Percentiles rank a stretch among this genome's conserved stretches.
Conservation (phyloP, 805 yeast species). For the Pichia cabralensis region DNA sequence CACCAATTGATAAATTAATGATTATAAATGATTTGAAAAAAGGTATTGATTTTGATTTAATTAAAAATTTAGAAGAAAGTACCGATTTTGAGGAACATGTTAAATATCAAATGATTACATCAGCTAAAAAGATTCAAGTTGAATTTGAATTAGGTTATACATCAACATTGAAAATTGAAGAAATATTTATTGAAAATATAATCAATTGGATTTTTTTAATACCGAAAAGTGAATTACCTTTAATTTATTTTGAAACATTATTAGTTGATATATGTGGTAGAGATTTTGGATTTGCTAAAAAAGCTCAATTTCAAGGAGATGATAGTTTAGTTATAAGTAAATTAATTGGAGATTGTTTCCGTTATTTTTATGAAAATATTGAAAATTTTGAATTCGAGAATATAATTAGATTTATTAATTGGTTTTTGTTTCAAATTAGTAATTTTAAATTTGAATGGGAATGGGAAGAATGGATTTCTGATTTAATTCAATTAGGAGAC, state of each 20-base stretch:
- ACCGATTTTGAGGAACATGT: slow-evolving; percentile 19
- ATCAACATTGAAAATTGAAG: slow-evolving; percentile 88
- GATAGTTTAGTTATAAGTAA: slow-evolving; percentile 65
- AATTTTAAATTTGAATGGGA: slow-evolving; percentile 96
- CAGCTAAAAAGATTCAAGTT: slow-evolving; percentile 28
- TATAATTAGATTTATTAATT: slow-evolving; percentile 62
- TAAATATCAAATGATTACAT: slow-evolving; percentile 20
- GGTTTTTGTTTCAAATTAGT: slow-evolving; percentile 90
- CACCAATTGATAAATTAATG: slow-evolving; percentile 61
- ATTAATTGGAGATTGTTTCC: slow-evolving; percentile 84
- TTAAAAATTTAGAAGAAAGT: slow-evolving; percentile 20
- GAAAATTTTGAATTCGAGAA: slow-evolving; percentile 68
- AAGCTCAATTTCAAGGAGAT: slow-evolving; percentile 10
- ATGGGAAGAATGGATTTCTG: slow-evolving; percentile 84
- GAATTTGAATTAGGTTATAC: slow-evolving; percentile 29
- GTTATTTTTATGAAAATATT: slow-evolving; percentile 65
- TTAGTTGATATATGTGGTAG: slow-evolving; percentile 79
- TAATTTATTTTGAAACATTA: slow-evolving; percentile 74
- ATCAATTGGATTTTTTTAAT: slow-evolving; percentile 68
- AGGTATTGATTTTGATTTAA: slow-evolving; percentile 30
- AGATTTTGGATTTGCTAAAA: slow-evolving; percentile 44
- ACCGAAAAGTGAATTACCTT: slow-evolving; percentile 54
- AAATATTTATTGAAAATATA: slow-evolving; percentile 74
- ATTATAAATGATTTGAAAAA: slow-evolving; percentile 28
- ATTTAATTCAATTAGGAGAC: slow-evolving; percentile 38